These are phyloP conservation scores for Pseudodiploospora longispora DNA, from an alignment of 2,329 filamentous ascomycete genomes.

Conservation along the genomic window DNA sequence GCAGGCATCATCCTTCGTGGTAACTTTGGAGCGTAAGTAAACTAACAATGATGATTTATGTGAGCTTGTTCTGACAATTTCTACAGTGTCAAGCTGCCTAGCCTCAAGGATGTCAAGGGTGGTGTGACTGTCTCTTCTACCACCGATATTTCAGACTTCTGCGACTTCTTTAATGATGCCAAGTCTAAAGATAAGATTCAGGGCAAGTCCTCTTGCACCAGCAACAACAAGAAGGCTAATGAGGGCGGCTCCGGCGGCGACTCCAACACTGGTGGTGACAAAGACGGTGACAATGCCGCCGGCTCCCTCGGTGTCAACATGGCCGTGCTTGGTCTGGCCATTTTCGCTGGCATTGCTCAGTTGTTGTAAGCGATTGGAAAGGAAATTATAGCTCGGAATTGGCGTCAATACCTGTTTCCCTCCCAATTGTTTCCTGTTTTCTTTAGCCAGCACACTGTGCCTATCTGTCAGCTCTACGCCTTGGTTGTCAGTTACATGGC, in stretches of 20 bases:
- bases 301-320: slow-evolving; percentile 39
- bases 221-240: slow-evolving; percentile 46
- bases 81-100: slow-evolving; percentile 61
- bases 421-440: slow-evolving; percentile 24
- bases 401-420: slow-evolving; percentile 27
- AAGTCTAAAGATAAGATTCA: slow-evolving; percentile 30
- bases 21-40: slow-evolving; percentile 70
- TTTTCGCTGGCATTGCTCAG: slow-evolving; percentile 39
- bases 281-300: slow-evolving; percentile 32
- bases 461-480: slow-evolving; percentile 19
- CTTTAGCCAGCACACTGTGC: slow-evolving; percentile 26
- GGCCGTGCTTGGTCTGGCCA: slow-evolving; percentile 36
- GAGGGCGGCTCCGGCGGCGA: slow-evolving; percentile 28
- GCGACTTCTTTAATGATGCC: slow-evolving; percentile 39
- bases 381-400: slow-evolving; percentile 22
- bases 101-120: slow-evolving; percentile 60
- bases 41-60: slow-evolving; percentile 4
- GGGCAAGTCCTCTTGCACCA: slow-evolving; percentile 40
- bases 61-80: not conserved
- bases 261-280: slow-evolving; percentile 19
- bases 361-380: slow-evolving; percentile 37
- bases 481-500: slow-evolving; percentile 9
- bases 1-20: slow-evolving; percentile 83
- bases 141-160: slow-evolving; percentile 50
- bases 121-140: slow-evolving; percentile 63